Evolutionary conservation across 768 basidiomycete genomes (phyloP).

Genomic region (Leccinum obscurum): DNA sequence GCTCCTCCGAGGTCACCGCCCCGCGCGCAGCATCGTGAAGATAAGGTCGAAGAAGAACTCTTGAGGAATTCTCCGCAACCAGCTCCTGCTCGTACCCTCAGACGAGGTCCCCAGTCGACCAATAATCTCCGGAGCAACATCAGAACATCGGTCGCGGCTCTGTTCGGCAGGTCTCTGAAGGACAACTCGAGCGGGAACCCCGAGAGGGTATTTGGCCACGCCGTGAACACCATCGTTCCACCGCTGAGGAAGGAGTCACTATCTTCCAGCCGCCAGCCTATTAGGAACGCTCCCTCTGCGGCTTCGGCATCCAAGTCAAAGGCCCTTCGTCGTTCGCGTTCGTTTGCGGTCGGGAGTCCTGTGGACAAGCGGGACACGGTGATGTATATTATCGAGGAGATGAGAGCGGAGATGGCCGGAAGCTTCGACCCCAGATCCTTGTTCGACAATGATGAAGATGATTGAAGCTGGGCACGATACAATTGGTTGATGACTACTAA

Average conservation of each 20-base stretch:
- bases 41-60: constrained; percentile 4
- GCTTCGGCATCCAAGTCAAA: constrained; percentile 9
- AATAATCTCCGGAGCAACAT: constrained; percentile 7
- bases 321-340: constrained; percentile 27
- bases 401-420: constrained; percentile 20
- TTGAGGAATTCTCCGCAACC: constrained; percentile 7
- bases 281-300: neutral
- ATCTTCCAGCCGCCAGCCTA: neutral
- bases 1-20: neutral
- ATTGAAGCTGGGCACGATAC: neutral
- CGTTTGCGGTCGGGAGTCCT: constrained; percentile 18
- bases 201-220: constrained; percentile 20
- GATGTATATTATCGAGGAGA: constrained; percentile 17
- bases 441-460: constrained; percentile 14
- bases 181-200: neutral
- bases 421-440: constrained; percentile 21
- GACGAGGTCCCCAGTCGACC: constrained; percentile 6
- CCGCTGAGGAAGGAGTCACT: constrained; percentile 19
- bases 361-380: constrained; percentile 7
- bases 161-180: constrained; percentile 7
- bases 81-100: constrained; percentile 10
- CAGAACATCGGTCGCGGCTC: constrained; percentile 4
- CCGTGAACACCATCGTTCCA: constrained; percentile 8
- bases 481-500: neutral
- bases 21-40: neutral